phyloP scores from a whole-genome alignment of 306 rosid genomes.

The Delonix regia region DNA sequence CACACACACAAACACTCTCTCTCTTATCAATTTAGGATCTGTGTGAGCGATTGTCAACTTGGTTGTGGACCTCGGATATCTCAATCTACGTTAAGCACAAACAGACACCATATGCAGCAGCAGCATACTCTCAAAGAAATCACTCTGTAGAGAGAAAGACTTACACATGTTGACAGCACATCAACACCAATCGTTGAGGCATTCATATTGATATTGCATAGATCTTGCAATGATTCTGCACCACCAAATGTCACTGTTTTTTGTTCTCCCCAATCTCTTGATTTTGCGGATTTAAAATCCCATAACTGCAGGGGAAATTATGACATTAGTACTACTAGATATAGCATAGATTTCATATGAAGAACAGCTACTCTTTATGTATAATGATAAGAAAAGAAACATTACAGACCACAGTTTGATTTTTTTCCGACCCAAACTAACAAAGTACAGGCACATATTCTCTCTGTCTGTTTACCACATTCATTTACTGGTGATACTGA shows the following conservation, averaged over 20 bases:
- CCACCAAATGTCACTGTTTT: constrained; percentile 24
- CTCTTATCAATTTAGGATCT: background rate
- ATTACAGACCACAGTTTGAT: no score
- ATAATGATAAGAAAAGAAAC: background rate
- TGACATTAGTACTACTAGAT: background rate
- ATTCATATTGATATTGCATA: constrained; percentile 28
- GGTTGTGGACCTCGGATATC: no score
- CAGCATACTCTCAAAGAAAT: no score
- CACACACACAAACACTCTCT: background rate
- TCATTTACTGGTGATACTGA: no score
- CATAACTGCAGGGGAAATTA: constrained; percentile 35
- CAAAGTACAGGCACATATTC: no score
- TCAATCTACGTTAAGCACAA: background rate
- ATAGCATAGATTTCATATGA: background rate
- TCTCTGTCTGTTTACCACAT: no score
- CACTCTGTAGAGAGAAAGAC: background rate
- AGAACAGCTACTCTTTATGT: no score
- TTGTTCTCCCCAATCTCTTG: constrained; percentile 40
- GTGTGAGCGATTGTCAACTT: no score
- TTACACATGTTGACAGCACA: constrained; percentile 43
- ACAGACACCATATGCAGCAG: no score
- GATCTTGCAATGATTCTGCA: constrained; percentile 32
- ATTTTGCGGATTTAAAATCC: constrained; percentile 49
- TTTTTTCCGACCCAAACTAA: no score
- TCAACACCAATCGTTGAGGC: constrained; percentile 36